Evolutionary conservation across 1,284 basidiomycete genomes (phyloP), one percentile per base, ranked within the genome.

Genomic region (Porogramme epimiltina): DNA sequence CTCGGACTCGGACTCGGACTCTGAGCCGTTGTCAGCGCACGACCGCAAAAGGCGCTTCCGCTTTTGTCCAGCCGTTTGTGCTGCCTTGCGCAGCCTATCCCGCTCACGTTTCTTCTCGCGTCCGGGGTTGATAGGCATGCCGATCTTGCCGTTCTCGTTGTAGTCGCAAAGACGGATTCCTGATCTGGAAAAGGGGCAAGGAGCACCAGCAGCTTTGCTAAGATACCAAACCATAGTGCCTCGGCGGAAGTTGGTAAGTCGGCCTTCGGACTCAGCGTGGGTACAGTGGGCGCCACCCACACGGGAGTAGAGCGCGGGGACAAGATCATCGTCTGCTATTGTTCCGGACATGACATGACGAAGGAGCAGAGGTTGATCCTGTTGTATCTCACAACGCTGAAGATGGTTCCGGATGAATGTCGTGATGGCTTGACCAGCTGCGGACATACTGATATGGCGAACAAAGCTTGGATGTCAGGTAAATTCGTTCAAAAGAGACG

Each of bases 161-260:
- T 87, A 88, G 42, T 89, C 82, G 64, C 79, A 85, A 4, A 89
- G 73, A 28, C 81, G 77, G 40, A 90, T 85, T n/a, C 85, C 84
- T 2, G 78, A 82, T 51, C 83, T 76, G 9, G 83, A 71, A 65
- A 90, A 90, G 3, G 87, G 87, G 67, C 87, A 89, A 0, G 84
- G 82, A 9, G 83, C 80, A 37, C 88, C 88, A 4, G 86, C 81
- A 19, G 84, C 85, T 59, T 80, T 79, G 65, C 82, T 85, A 45
- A 90, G 76, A 68, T 89, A 90, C 87, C 87, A 90, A 8, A 90
- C 86, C 62, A 81, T 79, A 34, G 88, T 90, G 31, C 88, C 88
- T 38, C 84, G 78, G 51, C 87, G 78, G 64, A 89, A 90, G 66
- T 88, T 88, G n/a, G 87, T 89, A 23, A 75, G 57, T 36, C 85